Conservation (phyloP, 441 rosid genomes). For the Arabidopsis hybrid region DNA sequence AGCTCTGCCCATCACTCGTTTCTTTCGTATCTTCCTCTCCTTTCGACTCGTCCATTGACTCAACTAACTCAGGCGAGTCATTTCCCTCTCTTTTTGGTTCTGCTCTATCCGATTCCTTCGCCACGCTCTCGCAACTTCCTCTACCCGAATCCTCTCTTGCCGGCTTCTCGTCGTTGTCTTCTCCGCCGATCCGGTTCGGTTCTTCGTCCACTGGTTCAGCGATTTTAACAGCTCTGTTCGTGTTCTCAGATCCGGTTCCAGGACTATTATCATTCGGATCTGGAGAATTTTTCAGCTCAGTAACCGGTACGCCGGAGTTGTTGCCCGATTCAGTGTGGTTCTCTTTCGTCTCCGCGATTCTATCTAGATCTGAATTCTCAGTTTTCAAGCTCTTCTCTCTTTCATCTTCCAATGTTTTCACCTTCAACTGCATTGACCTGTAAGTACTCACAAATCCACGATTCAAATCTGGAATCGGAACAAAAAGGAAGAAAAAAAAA, state of each 20-base stretch:
- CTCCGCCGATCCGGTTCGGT: conserved; percentile 20
- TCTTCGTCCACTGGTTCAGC: conserved; percentile 20
- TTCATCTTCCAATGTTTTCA: conserved; percentile 62
- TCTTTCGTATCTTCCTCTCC: conserved; percentile 43
- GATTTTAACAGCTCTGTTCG: conserved; percentile 30
- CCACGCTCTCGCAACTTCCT: conserved; percentile 53
- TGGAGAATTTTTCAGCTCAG: conserved; percentile 49
- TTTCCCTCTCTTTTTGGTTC: conserved; percentile 43
- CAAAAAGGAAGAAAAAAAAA: background rate
- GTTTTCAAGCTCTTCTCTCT: conserved; percentile 49
- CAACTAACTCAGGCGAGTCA: conserved; percentile 47
- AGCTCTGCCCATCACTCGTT: conserved; percentile 71
- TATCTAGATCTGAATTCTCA: conserved; percentile 44
- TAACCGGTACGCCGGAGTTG: conserved; percentile 38
- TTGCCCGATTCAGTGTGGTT: conserved; percentile 17
- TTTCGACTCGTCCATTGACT: conserved; percentile 52
- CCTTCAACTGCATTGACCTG: conserved; percentile 70
- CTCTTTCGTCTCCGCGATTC: conserved; percentile 23
- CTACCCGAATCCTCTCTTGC: conserved; percentile 48
- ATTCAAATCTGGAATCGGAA: background rate
- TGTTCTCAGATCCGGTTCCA: conserved; percentile 36
- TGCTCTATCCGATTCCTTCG: conserved; percentile 44
- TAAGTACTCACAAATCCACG: conserved; percentile 1
- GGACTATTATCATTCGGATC: conserved; percentile 43
- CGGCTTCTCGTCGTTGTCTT: conserved; percentile 27